phyloP scores from a whole-genome alignment of 495 filamentous ascomycete species.

The Podospora pseudoanserina region DNA sequence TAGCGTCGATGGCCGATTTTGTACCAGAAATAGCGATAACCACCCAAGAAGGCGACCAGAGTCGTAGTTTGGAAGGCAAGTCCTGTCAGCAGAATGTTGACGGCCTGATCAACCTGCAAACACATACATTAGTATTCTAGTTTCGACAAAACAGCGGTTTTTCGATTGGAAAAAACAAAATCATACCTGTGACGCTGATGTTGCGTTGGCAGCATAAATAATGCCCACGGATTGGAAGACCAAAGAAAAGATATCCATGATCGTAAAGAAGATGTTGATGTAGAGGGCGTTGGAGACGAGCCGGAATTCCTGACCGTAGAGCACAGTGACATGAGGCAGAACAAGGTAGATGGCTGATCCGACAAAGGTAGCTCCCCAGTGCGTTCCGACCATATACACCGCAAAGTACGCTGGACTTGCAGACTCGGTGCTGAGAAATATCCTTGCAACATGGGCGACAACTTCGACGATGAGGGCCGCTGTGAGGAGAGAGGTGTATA shows the following conservation, averaged over 20 bases:
- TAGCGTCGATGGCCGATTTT: constrained; percentile 32
- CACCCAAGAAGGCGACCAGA: constrained; percentile 32
- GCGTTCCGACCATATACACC: constrained; percentile 40
- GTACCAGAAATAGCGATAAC: constrained; percentile 32
- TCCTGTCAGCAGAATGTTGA: constrained; percentile 34
- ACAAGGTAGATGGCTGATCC: constrained; percentile 34
- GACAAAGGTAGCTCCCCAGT: constrained; percentile 39
- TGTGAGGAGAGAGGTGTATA: constrained; percentile 32
- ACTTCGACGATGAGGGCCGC: constrained; percentile 38
- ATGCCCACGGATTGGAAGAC: constrained; percentile 39
- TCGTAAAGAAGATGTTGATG: constrained; percentile 31
- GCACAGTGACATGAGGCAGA: constrained; percentile 37
- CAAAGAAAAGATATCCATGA: constrained; percentile 31
- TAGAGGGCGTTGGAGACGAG: constrained; percentile 31
- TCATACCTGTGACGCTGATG: constrained; percentile 21
- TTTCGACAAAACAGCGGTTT: neutral
- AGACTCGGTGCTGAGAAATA: constrained; percentile 32
- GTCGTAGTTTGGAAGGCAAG: constrained; percentile 37
- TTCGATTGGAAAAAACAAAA: neutral
- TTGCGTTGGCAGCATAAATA: constrained; percentile 21
- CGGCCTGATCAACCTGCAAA: constrained; percentile 32
- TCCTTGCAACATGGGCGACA: constrained; percentile 39
- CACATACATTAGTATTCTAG: constrained; percentile 17
- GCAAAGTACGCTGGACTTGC: constrained; percentile 29
- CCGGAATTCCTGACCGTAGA: constrained; percentile 39